Evolutionary conservation across 225 moss, liverwort and hornwort species (phyloP), one percentile per base, ranked within the genome.

Genomic region (Physcomitrellopsis africana): DNA sequence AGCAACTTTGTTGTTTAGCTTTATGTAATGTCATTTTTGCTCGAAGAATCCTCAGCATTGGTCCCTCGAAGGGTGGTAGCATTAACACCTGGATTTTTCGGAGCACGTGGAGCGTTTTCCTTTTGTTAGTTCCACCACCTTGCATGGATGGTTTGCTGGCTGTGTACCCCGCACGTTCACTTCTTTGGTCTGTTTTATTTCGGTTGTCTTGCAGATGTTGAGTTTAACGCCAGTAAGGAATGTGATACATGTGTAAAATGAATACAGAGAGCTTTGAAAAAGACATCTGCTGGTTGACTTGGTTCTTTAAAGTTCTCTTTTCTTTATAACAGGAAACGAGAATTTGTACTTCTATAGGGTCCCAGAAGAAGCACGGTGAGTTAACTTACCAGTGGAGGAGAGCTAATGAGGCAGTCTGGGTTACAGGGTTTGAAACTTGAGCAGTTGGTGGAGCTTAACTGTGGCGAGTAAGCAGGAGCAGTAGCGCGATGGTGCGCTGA

Each of bases 291-390:
- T 49, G 60, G 12, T 46, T 75, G 67, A 1, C 59, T 42, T 43
- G 54, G 29, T 51, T 59, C 4, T 45, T 68, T 10, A 26, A 11
- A 37, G 32, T 37, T 7, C 7, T n/a, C 4, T 37, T 37, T 7
- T 4, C 32, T 37, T 37, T 60, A 76, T 67, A 74, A 78, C 82
- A 88, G 87, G 85, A 82, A 88, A 88, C 59, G 87, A 88, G 72
- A 88, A 88, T 72, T 75, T 88, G 57, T 88, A 85, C 73, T 72
- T 88, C 20, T 82, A 88, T 67, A 82, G 85, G 19, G 82, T 82
- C 27, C 82, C 85, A 12, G 82, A 80, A 66, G 85, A 86, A 69
- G 77, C 77, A 60, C 80, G 85, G 82, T 82, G 82, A 82, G 85
- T 86, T 13, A 86, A 86, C 51, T 70, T 86, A 76, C 85, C 82